Conservation (phyloP, 805 yeast genomes). For the Teunomyces aglyptinius region DNA sequence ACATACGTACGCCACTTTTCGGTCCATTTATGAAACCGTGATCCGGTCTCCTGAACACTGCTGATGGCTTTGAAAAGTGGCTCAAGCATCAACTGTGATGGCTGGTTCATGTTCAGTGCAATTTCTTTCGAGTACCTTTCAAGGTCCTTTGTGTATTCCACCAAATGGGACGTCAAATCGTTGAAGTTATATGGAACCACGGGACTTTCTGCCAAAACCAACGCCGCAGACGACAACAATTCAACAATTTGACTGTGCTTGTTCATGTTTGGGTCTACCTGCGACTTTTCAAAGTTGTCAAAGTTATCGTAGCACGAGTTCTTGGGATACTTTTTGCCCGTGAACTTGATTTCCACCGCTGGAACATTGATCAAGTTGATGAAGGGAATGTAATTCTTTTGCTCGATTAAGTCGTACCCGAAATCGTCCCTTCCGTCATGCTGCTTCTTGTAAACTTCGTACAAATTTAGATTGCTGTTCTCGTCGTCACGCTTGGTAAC, state of each 20-base stretch:
- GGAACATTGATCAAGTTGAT: constrained; percentile 66
- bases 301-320: constrained; percentile 66
- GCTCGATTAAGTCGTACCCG: constrained; percentile 35
- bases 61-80: constrained; percentile 24
- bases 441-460: constrained; percentile 26
- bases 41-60: constrained; percentile 35
- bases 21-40: constrained; percentile 51
- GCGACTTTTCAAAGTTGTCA: constrained; percentile 44
- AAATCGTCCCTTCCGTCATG: constrained; percentile 22
- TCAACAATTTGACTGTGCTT: constrained; percentile 57
- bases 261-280: constrained; percentile 55
- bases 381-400: constrained; percentile 70
- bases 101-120: constrained; percentile 6
- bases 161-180: constrained; percentile 44
- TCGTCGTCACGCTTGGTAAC: constrained; percentile 12
- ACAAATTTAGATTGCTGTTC: constrained; percentile 15
- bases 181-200: constrained; percentile 65
- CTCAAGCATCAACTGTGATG: constrained; percentile 23
- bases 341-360: constrained; percentile 56
- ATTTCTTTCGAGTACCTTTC: constrained; percentile 31
- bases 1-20: constrained; percentile 59
- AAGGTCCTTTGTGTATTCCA: constrained; percentile 47
- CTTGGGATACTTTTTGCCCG: constrained; percentile 43
- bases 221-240: constrained; percentile 48
- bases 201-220: constrained; percentile 74